These are phyloP conservation scores for Scolecobasidium constrictum DNA, from an alignment of 2,329 filamentous ascomycete species.

Conservation along the genomic window DNA sequence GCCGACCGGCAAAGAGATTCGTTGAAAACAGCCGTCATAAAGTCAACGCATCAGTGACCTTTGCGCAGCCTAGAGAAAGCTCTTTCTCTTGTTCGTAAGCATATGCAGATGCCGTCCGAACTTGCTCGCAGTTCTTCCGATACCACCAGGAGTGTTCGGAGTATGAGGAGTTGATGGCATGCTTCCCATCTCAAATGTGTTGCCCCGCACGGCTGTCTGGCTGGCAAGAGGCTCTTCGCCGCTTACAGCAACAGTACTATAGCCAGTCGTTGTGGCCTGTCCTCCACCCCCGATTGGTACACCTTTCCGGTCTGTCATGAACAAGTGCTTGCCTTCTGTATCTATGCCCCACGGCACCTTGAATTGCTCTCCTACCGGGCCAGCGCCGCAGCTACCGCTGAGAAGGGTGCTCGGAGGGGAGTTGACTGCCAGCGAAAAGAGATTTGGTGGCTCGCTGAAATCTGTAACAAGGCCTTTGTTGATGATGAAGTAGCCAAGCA, in stretches of 20 bases:
- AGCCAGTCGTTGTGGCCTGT: neutral
- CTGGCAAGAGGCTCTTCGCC: constrained; percentile 17
- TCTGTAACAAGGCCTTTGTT: constrained; percentile 59
- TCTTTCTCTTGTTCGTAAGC: neutral
- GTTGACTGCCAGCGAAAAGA: constrained; percentile 63
- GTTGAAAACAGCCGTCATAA: too few relatives aligned
- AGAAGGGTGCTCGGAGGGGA: constrained; percentile 41
- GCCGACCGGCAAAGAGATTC: too few relatives aligned
- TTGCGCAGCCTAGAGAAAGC: constrained; percentile 1
- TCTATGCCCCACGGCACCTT: constrained; percentile 34
- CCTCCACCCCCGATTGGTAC: neutral
- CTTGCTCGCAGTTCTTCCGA: neutral
- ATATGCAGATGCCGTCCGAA: neutral
- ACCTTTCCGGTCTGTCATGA: constrained; percentile 23
- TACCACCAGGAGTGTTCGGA: constrained; percentile 3
- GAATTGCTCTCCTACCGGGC: constrained; percentile 40
- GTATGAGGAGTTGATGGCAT: neutral
- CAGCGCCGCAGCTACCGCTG: constrained; percentile 46
- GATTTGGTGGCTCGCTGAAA: constrained; percentile 66
- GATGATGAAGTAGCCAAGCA: constrained; percentile 51
- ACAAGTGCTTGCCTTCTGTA: constrained; percentile 41
- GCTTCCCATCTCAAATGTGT: constrained; percentile 1
- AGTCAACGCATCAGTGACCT: too few relatives aligned
- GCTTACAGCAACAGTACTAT: constrained; percentile 12
- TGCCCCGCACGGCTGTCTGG: constrained; percentile 7